Conservation (phyloP, 495 filamentous ascomycete species). For the Terfezia boudieri region DNA sequence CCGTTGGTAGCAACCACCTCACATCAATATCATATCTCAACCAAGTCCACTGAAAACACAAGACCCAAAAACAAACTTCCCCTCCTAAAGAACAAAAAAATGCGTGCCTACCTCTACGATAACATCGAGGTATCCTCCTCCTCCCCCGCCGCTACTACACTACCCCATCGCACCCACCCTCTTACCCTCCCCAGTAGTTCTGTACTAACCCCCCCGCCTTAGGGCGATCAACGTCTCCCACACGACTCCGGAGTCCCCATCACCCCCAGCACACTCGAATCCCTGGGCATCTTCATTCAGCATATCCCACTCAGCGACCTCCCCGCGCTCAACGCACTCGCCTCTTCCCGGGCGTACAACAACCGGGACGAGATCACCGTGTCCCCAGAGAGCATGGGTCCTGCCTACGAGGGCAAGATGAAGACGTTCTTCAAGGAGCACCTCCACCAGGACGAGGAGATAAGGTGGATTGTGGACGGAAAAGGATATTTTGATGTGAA, state of each 20-base stretch:
- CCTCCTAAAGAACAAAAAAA: too few relatives aligned
- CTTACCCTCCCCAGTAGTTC: too few relatives aligned
- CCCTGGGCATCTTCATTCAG: slow-evolving; percentile 52
- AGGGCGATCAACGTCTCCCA: slow-evolving; percentile 68
- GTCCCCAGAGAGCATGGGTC: slow-evolving; percentile 68
- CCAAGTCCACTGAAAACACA: neutral
- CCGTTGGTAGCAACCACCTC: too few relatives aligned
- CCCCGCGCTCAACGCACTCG: slow-evolving; percentile 45
- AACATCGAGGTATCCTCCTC: neutral
- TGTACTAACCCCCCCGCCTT: too few relatives aligned
- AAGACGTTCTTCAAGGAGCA: slow-evolving; percentile 88
- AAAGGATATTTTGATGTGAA: slow-evolving; percentile 86
- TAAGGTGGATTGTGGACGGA: slow-evolving; percentile 83
- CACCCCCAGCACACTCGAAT: slow-evolving; percentile 41
- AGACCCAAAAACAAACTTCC: too few relatives aligned
- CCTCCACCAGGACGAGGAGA: slow-evolving; percentile 96
- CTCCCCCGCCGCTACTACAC: too few relatives aligned
- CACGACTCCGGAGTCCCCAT: slow-evolving; percentile 31
- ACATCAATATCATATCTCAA: too few relatives aligned
- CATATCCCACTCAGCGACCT: slow-evolving; percentile 25
- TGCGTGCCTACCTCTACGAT: slow-evolving; percentile 5
- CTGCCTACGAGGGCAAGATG: slow-evolving; percentile 74
- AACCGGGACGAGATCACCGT: slow-evolving; percentile 86
- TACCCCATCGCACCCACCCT: too few relatives aligned
- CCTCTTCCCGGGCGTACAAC: slow-evolving; percentile 57